Evolutionary conservation across 129 eudicot genomes (phyloP), one percentile per base, ranked within the genome.

Genomic region (Dittrichia graveolens): DNA sequence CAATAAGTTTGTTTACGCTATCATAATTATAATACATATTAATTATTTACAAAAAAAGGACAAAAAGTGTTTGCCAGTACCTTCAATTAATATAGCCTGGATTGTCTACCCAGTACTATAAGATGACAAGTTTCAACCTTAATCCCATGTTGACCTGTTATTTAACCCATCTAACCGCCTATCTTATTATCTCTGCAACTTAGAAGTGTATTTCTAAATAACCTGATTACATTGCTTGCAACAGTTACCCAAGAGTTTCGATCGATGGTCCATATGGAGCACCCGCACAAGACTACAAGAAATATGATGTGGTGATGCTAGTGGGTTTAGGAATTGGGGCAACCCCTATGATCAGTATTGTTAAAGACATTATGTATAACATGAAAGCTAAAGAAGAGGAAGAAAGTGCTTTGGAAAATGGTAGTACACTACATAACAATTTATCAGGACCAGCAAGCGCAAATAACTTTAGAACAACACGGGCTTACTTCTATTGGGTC

Each of bases 231-330:
- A 43, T 39, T 14, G 31, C 31, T 52, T 13, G 71, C 55, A 15
- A 69, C 79, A 89, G 96, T 54, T 78, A 67, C 58, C 90, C 90
- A 2, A 90, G 59, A 71, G 86, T 90, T 42, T 31, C 70, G 60
- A 90, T 90, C 13, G 96, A 87, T 14, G 96, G 96, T 6, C 94
- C 96, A 72, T 90, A 90, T 13, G 94, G 91, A 65, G 96, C 96
- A 62, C 88, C 96, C 55, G 80, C 96, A 55, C 89, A 84, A 72
- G 94, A 90, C 79, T 85, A 90, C 83, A 83, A 82, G 49, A 78
- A 90, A 55, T 90, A 90, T 18, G 91, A 90, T 4, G 85, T 90
- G 13, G 87, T 90, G 14, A 68, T 90, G 52, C 75, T 90, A 64
- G 86, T 90, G 8, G 96, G 96, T 5, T 77, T 90, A 24, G 94